A percentile compares a stretch with the other conserved stretches of the same genome.
phyloP scores from a whole-genome alignment of 768 basidiomycete genomes.

The Lactifluus rugatus region DNA sequence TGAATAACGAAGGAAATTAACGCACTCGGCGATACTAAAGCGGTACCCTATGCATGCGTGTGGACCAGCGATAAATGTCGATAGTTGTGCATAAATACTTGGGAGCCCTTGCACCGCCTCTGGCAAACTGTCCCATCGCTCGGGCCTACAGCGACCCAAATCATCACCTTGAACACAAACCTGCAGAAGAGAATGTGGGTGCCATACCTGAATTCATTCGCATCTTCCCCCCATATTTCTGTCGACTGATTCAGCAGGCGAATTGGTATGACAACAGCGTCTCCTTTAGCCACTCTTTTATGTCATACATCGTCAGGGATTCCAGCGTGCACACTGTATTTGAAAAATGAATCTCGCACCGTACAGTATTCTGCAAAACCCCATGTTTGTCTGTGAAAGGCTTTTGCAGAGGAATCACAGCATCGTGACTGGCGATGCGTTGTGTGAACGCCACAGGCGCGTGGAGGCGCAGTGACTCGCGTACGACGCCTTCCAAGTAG shows the following conservation, averaged over 20 bases:
- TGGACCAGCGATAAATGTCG: conserved; percentile 3
- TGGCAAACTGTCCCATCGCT: conserved; percentile 17
- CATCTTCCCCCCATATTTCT: conserved; percentile 28
- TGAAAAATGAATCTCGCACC: conserved; percentile 5
- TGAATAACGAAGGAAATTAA: not conserved
- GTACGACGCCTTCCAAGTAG: conserved; percentile 28
- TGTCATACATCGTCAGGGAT: not conserved
- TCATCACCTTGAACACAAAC: not conserved
- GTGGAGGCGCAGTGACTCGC: conserved; percentile 13
- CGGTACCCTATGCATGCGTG: conserved; percentile 26
- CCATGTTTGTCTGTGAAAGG: conserved; percentile 21
- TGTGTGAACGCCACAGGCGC: conserved; percentile 21
- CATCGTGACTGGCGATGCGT: conserved; percentile 24
- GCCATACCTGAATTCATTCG: conserved; percentile 23
- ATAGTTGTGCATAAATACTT: conserved; percentile 16
- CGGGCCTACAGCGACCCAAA: conserved; percentile 5
- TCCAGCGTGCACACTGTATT: no score
- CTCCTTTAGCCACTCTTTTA: conserved; percentile 16
- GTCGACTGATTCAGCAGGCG: conserved; percentile 22
- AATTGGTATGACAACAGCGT: conserved; percentile 22
- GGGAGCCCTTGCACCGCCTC: conserved; percentile 12
- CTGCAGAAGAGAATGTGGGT: not conserved
- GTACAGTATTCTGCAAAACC: conserved; percentile 1
- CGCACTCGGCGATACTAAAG: conserved; percentile 23
- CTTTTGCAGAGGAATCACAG: conserved; percentile 25